Evolutionary conservation across 495 filamentous ascomycete species (phyloP).

Genomic region (Zalerion maritima): DNA sequence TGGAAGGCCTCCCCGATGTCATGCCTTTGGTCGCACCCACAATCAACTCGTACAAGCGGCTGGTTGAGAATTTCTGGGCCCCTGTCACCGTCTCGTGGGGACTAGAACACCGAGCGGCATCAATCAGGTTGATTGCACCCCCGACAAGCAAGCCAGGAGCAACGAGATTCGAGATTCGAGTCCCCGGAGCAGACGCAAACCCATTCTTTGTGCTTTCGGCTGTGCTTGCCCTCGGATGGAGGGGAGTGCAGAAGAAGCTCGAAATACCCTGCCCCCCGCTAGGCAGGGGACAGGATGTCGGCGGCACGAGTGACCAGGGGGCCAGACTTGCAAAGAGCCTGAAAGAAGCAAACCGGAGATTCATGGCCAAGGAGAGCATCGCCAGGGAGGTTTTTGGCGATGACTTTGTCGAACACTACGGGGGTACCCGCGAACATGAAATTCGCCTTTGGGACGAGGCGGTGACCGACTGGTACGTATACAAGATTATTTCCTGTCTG

Average conservation of each 20-base stretch:
- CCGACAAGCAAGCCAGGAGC: conserved; percentile 70
- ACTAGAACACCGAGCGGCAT: conserved; percentile 84
- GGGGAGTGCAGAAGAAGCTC: conserved; percentile 80
- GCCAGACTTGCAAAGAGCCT: conserved; percentile 65
- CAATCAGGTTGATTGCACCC: conserved; percentile 75
- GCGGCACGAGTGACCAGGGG: conserved; percentile 48
- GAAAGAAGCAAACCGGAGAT: conserved; percentile 64
- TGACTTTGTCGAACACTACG: conserved; percentile 90
- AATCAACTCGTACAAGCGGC: conserved; percentile 90
- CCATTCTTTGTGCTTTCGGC: conserved; percentile 79
- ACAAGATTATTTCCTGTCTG: conserved; percentile 5
- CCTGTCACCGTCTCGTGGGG: conserved; percentile 97
- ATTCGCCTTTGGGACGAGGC: conserved; percentile 85
- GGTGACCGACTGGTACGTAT: conserved; percentile 73
- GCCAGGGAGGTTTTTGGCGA: conserved; percentile 87
- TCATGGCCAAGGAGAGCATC: conserved; percentile 60
- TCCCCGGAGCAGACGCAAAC: conserved; percentile 83
- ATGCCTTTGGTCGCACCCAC: conserved; percentile 94
- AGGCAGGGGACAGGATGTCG: conserved; percentile 67
- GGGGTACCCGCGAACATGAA: conserved; percentile 86
- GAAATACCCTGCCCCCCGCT: conserved; percentile 71
- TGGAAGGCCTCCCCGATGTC: conserved; percentile 80
- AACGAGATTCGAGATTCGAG: conserved; percentile 82
- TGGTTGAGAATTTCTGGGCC: conserved; percentile 98
- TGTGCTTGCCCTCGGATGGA: conserved; percentile 71